Evolutionary conservation across 2,329 filamentous ascomycete genomes (phyloP), one percentile per base, ranked within the genome.

Genomic region (Trichoderma citrinoviride): DNA sequence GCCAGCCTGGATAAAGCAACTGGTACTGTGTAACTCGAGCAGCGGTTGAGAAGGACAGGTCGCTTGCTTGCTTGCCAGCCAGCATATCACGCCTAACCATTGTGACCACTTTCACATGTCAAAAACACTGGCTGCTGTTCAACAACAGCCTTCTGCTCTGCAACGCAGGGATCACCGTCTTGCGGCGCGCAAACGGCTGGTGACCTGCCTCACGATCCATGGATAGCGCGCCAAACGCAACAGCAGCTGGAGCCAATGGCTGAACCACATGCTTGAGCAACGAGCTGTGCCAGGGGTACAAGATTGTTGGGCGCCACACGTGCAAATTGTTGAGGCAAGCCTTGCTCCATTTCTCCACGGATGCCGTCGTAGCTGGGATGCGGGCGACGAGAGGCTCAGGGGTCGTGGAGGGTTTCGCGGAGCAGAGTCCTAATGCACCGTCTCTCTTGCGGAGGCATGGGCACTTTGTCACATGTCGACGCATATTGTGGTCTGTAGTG

Each of bases 241-340:
- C n/a, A 49, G 21, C 50, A 64, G 70, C 70, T 71, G 74, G 71
- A 74, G 68, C 78, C 78, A 80, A 80, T 80, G 71, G 70, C 75
- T 79, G 72, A 71, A 72, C 74, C 78, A 80, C 78, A 80, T 80
- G 77, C 66, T 68, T 65, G 60, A 68, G 58, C 60, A 67, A 69
- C 64, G 68, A 72, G 68, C 66, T 57, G 68, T 67, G 68, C 68
- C 68, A 72, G 74, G 70, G 57, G 52, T 63, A 67, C 54, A 49
- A 37, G 40, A 64, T 65, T 61, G 55, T 65, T 65, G 62, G 62
- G 62, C 61, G 27, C 19, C 41, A 58, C 55, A 65, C 47, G 62
- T 60, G 62, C 62, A 60, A 65, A 65, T 65, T 65, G 62, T 65
- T 65, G 62, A 65, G 62, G 52, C 21, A 54, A 29, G 23, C 40